A percentile compares a stretch with the other conserved stretches of the same genome.
phyloP scores from a whole-genome alignment of 202 grass and related monocot genomes.

The Carex arenaria region DNA sequence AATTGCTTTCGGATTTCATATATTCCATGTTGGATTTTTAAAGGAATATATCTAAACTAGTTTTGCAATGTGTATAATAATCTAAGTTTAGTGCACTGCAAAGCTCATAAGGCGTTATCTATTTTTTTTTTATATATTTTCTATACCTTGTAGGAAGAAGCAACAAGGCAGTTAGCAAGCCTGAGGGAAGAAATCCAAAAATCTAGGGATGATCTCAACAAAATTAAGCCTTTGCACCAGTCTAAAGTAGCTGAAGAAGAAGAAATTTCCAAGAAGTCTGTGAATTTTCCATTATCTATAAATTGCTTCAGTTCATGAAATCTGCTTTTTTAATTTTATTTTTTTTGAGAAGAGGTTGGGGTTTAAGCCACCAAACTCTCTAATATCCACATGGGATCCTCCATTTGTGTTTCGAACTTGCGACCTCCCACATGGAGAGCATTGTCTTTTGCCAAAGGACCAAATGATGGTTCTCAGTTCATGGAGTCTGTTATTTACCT shows the following conservation, averaged over 20 bases:
- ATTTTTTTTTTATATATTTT: constrained; percentile 7
- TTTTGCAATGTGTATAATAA: not conserved
- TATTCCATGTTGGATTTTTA: not conserved
- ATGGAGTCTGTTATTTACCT: not conserved
- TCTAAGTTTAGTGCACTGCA: not conserved
- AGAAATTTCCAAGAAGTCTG: constrained; percentile 88
- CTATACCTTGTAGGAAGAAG: constrained; percentile 58
- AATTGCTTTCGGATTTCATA: not conserved
- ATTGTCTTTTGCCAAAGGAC: no score
- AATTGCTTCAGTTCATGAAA: not conserved
- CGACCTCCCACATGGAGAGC: no score
- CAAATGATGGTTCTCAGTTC: not conserved
- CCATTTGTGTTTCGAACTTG: no score
- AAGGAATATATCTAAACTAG: not conserved
- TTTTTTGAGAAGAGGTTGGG: no score
- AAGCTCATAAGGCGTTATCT: not conserved
- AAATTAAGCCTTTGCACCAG: constrained; percentile 71
- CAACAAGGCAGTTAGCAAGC: constrained; percentile 60
- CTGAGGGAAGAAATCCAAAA: constrained; percentile 81
- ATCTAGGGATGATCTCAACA: constrained; percentile 75
- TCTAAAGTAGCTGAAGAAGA: constrained; percentile 84
- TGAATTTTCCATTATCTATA: constrained; percentile 9
- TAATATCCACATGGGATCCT: no score
- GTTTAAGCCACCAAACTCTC: no score
- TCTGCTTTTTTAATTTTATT: not conserved